Conservation (phyloP, 192 early-diverging fungal species). For the Coemansia furcata region DNA sequence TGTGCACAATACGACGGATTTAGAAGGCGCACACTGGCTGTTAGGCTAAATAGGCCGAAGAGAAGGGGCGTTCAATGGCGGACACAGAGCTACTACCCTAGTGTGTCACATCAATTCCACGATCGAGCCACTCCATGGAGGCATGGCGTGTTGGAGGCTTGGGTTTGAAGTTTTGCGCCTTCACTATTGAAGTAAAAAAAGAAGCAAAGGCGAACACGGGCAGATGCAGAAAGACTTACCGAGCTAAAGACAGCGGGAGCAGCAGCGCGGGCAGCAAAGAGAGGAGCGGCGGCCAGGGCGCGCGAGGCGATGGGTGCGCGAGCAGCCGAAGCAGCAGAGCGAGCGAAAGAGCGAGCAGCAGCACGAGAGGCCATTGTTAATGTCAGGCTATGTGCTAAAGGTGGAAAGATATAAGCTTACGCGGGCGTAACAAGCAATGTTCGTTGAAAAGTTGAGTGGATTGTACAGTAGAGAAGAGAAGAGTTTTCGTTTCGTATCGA, state of each 20-base stretch:
- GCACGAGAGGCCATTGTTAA: constrained; percentile 49
- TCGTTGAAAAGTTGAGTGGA: constrained; percentile 5
- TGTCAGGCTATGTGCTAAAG: constrained; percentile 6
- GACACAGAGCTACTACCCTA: too few relatives aligned
- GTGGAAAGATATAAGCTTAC: not conserved
- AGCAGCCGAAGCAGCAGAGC: constrained; percentile 37
- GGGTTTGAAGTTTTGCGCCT: too few relatives aligned
- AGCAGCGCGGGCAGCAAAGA: constrained; percentile 42
- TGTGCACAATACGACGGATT: not conserved
- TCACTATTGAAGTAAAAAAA: not conserved
- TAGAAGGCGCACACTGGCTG: not conserved
- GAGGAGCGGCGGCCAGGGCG: constrained; percentile 47
- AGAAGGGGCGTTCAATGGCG: not conserved
- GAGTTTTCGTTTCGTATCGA: constrained; percentile 7
- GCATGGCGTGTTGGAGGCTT: not conserved
- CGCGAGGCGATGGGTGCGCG: constrained; percentile 45
- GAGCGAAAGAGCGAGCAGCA: constrained; percentile 45
- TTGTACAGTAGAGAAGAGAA: constrained; percentile 18
- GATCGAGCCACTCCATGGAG: too few relatives aligned
- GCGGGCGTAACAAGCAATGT: constrained; percentile 1
- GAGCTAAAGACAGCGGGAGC: constrained; percentile 28
- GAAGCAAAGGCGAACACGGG: not conserved
- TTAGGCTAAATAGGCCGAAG: not conserved
- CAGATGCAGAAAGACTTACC: constrained; percentile 26
- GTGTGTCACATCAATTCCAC: too few relatives aligned